A percentile compares a stretch with the other conserved stretches of the same genome.
Conservation (phyloP, 768 basidiomycete genomes). For the Tylopilus subfusipes region DNA sequence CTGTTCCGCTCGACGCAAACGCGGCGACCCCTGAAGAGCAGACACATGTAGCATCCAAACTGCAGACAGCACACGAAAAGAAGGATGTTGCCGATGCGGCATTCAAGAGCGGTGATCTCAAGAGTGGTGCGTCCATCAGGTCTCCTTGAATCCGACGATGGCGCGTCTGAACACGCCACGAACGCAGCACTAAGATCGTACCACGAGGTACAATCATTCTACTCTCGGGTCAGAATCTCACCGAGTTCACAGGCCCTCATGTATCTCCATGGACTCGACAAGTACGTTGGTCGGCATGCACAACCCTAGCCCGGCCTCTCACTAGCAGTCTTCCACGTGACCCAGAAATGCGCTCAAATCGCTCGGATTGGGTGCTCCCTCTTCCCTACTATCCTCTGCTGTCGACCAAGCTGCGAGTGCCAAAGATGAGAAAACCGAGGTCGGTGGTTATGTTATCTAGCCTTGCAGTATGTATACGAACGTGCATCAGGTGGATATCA, state of each 20-base stretch:
- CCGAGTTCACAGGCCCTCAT: constrained; percentile 51
- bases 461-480: not conserved
- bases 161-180: not conserved
- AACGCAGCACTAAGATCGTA: constrained; percentile 62
- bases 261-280: constrained; percentile 74
- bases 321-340: constrained; percentile 3
- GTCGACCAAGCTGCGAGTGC: constrained; percentile 31
- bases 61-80: constrained; percentile 60
- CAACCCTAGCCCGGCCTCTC: not conserved
- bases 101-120: constrained; percentile 62
- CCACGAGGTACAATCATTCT: constrained; percentile 53
- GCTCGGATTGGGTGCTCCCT: constrained; percentile 37
- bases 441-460: constrained; percentile 22
- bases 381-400: constrained; percentile 12
- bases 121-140: constrained; percentile 45
- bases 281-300: constrained; percentile 42
- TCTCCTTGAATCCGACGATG: not conserved
- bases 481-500: constrained; percentile 57
- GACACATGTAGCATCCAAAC: constrained; percentile 42
- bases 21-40: constrained; percentile 18
- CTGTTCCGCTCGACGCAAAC: constrained; percentile 21
- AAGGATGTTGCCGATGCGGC: constrained; percentile 66
- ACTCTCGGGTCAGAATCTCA: constrained; percentile 1
- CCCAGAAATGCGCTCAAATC: constrained; percentile 54
- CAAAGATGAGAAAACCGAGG: constrained; percentile 64